Evolutionary conservation across 2,329 filamentous ascomycete species (phyloP).

Genomic region (Xylariales sp.): DNA sequence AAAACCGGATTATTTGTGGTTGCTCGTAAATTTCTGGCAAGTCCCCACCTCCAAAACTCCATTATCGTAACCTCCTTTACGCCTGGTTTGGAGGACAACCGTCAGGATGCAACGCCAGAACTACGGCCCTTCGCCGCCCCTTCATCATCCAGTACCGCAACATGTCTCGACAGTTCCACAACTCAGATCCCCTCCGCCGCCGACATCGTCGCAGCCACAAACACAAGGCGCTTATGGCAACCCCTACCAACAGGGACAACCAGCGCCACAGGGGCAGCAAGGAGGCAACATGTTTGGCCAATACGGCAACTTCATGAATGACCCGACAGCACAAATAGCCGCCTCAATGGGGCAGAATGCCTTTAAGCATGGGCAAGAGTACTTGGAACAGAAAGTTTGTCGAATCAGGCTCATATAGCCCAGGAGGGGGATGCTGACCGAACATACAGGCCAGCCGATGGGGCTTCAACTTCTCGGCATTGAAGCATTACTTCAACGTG

Average conservation of each 20-base stretch:
- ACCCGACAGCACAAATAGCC: conserved; percentile 90
- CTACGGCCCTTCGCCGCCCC: conserved; percentile 84
- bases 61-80: no score
- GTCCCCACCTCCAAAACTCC: no score
- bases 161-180: conserved; percentile 98
- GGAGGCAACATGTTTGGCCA: conserved; percentile 58
- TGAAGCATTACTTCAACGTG: conserved; percentile 99
- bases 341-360: conserved; percentile 91
- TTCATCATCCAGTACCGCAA: conserved; percentile 96
- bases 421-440: background rate
- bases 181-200: conserved; percentile 87
- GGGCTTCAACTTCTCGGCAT: conserved; percentile 82
- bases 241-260: conserved; percentile 62
- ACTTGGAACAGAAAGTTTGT: conserved; percentile 88
- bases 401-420: background rate
- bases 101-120: conserved; percentile 76
- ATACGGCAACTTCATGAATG: conserved; percentile 92
- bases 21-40: no score
- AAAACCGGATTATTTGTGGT: no score
- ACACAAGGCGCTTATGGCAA: conserved; percentile 65
- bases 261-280: conserved; percentile 34
- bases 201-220: conserved; percentile 63
- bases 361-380: conserved; percentile 86
- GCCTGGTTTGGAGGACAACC: background rate
- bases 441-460: conserved; percentile 57